phyloP scores from a whole-genome alignment of 2,329 filamentous ascomycete species.

The Leptographium wingfieldii region DNA sequence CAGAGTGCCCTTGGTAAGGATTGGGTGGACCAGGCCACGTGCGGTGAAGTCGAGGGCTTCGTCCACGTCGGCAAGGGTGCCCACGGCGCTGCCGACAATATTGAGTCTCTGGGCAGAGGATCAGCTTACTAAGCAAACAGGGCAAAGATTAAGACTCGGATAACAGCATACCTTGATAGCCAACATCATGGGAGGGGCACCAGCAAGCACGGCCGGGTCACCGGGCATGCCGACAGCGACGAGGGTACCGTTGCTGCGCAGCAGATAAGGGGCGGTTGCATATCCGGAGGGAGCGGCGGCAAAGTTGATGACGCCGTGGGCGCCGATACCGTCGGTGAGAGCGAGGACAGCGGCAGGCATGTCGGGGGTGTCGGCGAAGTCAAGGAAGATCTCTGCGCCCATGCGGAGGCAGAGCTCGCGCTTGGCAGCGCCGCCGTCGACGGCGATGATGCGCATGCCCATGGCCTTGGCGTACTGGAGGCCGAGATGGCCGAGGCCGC shows the following conservation, averaged over 20 bases:
- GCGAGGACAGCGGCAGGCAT: constrained; percentile 41
- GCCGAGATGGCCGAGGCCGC: constrained; percentile 12
- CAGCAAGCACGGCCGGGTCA: constrained; percentile 33
- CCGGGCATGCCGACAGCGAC: constrained; percentile 83
- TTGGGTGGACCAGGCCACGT: constrained; percentile 8
- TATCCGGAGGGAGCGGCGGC: constrained; percentile 84
- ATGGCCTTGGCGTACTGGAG: constrained; percentile 11
- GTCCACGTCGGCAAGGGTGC: constrained; percentile 7
- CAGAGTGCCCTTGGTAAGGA: constrained; percentile 8
- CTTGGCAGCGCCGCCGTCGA: constrained; percentile 9
- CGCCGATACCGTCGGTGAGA: constrained; percentile 69
- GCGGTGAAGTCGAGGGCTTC: constrained; percentile 10
- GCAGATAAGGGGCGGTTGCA: constrained; percentile 81
- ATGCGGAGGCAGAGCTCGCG: constrained; percentile 4
- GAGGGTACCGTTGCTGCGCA: constrained; percentile 67
- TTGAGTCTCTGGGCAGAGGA: constrained; percentile 2
- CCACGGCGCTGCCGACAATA: constrained; percentile 9
- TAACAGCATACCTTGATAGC: constrained; percentile 4
- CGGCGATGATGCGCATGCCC: constrained; percentile 10
- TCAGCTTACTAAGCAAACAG: not conserved
- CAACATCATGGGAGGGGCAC: constrained; percentile 6
- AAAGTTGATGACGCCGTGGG: constrained; percentile 76
- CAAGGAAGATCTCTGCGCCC: constrained; percentile 12
- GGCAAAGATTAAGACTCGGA: not conserved
- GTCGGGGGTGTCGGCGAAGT: constrained; percentile 72